Base-by-base conservation (phyloP, 2,329 filamentous ascomycete species). In the Teratosphaeria viscida region DNA sequence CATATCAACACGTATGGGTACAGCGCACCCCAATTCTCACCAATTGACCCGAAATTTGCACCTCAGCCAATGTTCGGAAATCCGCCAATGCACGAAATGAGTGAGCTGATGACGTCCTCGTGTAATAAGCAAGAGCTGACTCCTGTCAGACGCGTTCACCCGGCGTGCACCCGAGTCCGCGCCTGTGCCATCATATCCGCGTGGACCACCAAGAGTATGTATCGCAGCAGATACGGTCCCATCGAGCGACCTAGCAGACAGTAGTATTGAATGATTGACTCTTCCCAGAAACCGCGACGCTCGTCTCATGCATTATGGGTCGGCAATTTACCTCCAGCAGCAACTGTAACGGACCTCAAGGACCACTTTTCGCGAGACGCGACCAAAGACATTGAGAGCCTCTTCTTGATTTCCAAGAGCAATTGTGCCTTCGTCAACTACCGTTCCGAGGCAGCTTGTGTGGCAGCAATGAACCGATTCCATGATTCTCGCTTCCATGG, bases 361-460 rank as follows among this genome's bases (percentile, higher is more conserved):
- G 85, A 94, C 61, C 89, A 96, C 71, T 94, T 96, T 60, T 95
- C 89, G 62, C 85, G 84, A 63, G 87, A 92, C 64, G 86, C 90
- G 0, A 82, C 81, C 0, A 83, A 79, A 52, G 82, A 91, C 1
- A 84, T 97, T 26, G 89, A 96, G 71, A 96, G 91, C 54, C 78
- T 97, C 0, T 96, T 97, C 66, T 77, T 97, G 39, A 97, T 97
- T 49, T 92, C 92, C 0, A 96, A 96, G 73, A 96, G 92, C 72
- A 96, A 96, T 71, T 97, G 92, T 70, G 92, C 92, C 0, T 97
- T 97, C 76, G 90, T 95, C 64, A 97, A 97, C 70, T 97, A 95
- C 72, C 89, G 86, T 63, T 88, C 90, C 56, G 91, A 96, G 67
- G 76, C 79, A 2, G 84, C 85, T 5, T 96, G 91, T 70, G 76